Conservation (phyloP, 345 rosid species). For the Hirschfeldia incana region DNA sequence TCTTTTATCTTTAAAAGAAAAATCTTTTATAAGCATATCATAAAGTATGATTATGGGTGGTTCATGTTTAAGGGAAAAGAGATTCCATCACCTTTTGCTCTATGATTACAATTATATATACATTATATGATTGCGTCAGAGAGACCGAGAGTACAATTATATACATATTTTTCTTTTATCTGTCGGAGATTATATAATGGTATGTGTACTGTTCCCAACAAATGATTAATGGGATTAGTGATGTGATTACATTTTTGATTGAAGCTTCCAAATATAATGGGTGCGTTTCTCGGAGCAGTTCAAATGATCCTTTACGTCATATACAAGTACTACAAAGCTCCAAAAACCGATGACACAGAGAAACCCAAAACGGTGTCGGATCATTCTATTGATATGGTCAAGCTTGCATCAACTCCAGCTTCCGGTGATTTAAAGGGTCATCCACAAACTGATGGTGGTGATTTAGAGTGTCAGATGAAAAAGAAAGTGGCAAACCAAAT, state of each 20-base stretch:
- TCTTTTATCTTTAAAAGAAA: too few species aligned
- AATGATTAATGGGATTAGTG: conserved; percentile 15
- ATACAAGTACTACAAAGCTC: conserved; percentile 44
- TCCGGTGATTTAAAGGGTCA: conserved; percentile 17
- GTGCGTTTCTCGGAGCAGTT: conserved; percentile 49
- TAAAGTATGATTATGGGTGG: conserved; percentile 28
- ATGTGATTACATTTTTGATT: background rate
- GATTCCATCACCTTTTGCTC: conserved; percentile 29
- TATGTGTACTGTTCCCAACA: conserved; percentile 9
- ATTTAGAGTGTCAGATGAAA: conserved; percentile 27
- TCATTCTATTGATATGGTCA: conserved; percentile 35
- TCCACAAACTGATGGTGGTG: conserved; percentile 22
- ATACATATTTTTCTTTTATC: background rate
- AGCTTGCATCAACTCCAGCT: conserved; percentile 9
- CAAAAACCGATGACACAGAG: conserved; percentile 29
- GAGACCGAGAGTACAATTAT: background rate
- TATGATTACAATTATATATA: conserved; percentile 32
- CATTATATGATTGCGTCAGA: conserved; percentile 29
- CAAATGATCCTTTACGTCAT: conserved; percentile 54
- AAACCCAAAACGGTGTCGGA: conserved; percentile 33
- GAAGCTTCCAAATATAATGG: conserved; percentile 59
- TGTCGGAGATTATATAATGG: conserved; percentile 5
- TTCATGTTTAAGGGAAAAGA: conserved; percentile 20
- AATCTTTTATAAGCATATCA: background rate
- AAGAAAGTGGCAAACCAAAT: conserved; percentile 16